Evolutionary conservation across 805 yeast species (phyloP), one percentile per base, ranked within the genome.

Genomic region (Candida maesae): DNA sequence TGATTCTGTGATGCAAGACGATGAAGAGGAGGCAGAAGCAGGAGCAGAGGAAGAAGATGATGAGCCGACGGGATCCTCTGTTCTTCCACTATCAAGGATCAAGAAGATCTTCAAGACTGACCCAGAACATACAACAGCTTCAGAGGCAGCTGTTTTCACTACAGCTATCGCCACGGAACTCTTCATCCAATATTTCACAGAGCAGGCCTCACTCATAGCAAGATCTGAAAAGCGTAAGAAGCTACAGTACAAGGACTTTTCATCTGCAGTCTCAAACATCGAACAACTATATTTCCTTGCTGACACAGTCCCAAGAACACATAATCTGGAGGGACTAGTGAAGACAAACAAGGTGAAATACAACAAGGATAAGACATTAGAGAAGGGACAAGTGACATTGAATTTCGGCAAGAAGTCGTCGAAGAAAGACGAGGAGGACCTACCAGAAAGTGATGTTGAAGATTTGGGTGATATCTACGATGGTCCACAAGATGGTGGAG

Each of bases 101-200:
- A 83, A 82, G 54, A 73, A 80, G 50, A 80, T 85, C 39, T 73
- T 85, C 58, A 84, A 82, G 53, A 72, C 81, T 57, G 95, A 85
- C 57, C 86, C 88, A 13, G 89, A 81, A 28, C 82, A 81, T 50
- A 62, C 71, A 6, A 74, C 81, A 2, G 78, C 86, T 2, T 77
- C 88, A 3, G 81, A 76, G 42, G 68, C 79, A 21, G 87, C 91
- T 0, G 85, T 81, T n/a, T 81, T 77, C 56, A 74, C 87, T 13
- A 68, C 85, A 6, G 87, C 86, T 3, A 71, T 82, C n/a, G 89
- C 93, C 8, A 78, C 91, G 0, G 93, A 85, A 53, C 62, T 83
- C 17, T 85, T 85, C 55, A 70, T 84, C 17, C 81, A 79, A 59
- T 76, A 78, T 53, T 69, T 84, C 45, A 73, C 85, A 2, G 87